Evolutionary conservation across 768 basidiomycete species (phyloP).

Genomic region (Mycena olivaceomarginata): DNA sequence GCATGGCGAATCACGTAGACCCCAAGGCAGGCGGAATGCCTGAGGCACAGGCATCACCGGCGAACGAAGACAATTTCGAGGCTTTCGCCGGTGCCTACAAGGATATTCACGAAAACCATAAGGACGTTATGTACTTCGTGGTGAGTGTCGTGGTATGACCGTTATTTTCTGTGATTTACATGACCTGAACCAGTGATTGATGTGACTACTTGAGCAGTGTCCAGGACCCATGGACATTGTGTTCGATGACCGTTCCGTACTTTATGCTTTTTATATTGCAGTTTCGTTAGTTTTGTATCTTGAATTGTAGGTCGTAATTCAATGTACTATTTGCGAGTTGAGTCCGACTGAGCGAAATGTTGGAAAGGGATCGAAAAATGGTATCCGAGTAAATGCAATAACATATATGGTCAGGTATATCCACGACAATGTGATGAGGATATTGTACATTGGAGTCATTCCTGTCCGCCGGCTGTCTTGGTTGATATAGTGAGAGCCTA

Average conservation of each 20-base stretch:
- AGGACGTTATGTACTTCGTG: slow-evolving; percentile 11
- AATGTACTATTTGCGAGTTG: too few species aligned
- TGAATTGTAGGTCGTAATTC: too few species aligned
- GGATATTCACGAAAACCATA: not conserved
- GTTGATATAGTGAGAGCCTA: not conserved
- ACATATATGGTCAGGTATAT: too few species aligned
- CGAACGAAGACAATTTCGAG: not conserved
- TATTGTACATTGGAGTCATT: too few species aligned
- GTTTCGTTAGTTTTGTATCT: not conserved
- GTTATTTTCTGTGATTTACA: not conserved
- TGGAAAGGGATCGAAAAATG: too few species aligned
- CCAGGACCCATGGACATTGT: not conserved
- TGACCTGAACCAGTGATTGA: too few species aligned
- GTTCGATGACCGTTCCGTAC: not conserved
- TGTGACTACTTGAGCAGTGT: not conserved
- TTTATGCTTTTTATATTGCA: too few species aligned
- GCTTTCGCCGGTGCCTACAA: not conserved
- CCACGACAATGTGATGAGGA: too few species aligned
- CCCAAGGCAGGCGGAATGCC: slow-evolving; percentile 53
- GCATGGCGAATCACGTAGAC: slow-evolving; percentile 77
- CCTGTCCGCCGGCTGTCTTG: too few species aligned
- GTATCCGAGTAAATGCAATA: too few species aligned
- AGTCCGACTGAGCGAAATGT: too few species aligned
- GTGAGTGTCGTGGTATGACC: not conserved
- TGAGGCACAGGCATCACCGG: not conserved